Conservation (phyloP, 805 yeast genomes). For the Candida rishiriensis region DNA sequence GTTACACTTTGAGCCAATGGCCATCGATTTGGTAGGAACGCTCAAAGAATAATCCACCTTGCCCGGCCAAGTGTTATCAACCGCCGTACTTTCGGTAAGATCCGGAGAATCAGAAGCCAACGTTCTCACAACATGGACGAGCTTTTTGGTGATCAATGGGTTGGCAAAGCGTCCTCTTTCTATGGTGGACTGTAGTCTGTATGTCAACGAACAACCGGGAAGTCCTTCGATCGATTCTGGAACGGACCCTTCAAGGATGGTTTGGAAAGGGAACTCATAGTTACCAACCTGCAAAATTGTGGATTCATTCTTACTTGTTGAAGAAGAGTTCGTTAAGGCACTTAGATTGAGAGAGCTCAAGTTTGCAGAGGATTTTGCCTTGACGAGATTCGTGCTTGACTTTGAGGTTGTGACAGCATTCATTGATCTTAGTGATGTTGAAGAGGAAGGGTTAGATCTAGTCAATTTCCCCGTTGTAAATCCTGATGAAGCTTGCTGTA, state of each 20-base stretch:
- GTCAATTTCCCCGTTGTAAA: constrained; percentile 30
- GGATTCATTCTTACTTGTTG: constrained; percentile 17
- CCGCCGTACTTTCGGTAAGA: constrained; percentile 84
- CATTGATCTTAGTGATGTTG: constrained; percentile 38
- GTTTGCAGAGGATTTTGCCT: constrained; percentile 31
- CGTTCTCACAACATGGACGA: constrained; percentile 78
- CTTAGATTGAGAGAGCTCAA: constrained; percentile 18
- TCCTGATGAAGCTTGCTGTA: constrained; percentile 12
- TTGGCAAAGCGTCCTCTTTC: constrained; percentile 78
- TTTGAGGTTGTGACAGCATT: constrained; percentile 20
- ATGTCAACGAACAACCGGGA: constrained; percentile 70
- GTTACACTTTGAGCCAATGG: constrained; percentile 78
- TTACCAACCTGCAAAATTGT: constrained; percentile 64
- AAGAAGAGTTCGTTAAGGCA: constrained; percentile 12
- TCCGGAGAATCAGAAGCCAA: constrained; percentile 84
- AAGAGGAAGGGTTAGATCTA: constrained; percentile 37
- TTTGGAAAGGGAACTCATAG: constrained; percentile 85
- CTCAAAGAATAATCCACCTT: constrained; percentile 88
- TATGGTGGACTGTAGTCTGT: constrained; percentile 70
- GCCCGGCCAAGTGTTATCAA: constrained; percentile 92
- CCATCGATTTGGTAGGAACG: constrained; percentile 82
- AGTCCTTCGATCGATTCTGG: constrained; percentile 90
- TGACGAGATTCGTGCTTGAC: constrained; percentile 13
- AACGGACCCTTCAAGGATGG: constrained; percentile 76
- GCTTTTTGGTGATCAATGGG: constrained; percentile 62